Base-by-base conservation (phyloP, 768 basidiomycete genomes). In the Suillus placidus region DNA sequence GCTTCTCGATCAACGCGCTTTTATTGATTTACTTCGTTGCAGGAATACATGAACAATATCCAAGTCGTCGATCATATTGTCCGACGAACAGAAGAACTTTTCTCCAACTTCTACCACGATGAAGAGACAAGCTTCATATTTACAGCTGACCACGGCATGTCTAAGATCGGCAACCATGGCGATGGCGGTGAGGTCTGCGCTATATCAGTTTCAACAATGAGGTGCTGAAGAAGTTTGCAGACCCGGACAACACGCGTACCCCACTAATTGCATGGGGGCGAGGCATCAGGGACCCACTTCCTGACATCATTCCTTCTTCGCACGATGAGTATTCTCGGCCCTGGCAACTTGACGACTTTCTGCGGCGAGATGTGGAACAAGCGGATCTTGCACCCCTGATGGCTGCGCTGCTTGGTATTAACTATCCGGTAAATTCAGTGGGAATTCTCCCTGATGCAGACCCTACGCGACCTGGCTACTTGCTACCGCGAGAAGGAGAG, bases 61-160 rank as follows among this genome's bases (percentile, higher is more conserved):
- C 86, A 82, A 72, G 85, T 90, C 5, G 93, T 95, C 1, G 94
- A 95, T 68, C 71, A 77, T 60, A 88, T 95, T 67, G 91, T 94
- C 34, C 80, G 80, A 40, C 81, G 86, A 62, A 87, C 90, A 1
- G 91, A 93, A 67, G 69, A 77, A 43, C 80, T 93, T 3, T 73
- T 95, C 26, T 73, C 76, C 1, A 80, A 85, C 6, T 94, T 91
- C 73, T 95, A 88, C 70, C 70, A 78, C 38, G 90, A 92, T 65
- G 78, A 86, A 26, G 85, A 89, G 63, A 94, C 92, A 0, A 85
- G 85, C 65, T 94, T 84, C 71, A 77, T 95, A 38, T 95, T 93
- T 73, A 95, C 91, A 3, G 92, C 94, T 0, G 94, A 95, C 74
- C 94, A 95, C 72, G 94, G 94, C 10, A 95, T 95, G 94, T 92